Evolutionary conservation across 768 basidiomycete genomes (phyloP), one percentile per base, ranked within the genome.

Genomic region (Mycena rebaudengoi): DNA sequence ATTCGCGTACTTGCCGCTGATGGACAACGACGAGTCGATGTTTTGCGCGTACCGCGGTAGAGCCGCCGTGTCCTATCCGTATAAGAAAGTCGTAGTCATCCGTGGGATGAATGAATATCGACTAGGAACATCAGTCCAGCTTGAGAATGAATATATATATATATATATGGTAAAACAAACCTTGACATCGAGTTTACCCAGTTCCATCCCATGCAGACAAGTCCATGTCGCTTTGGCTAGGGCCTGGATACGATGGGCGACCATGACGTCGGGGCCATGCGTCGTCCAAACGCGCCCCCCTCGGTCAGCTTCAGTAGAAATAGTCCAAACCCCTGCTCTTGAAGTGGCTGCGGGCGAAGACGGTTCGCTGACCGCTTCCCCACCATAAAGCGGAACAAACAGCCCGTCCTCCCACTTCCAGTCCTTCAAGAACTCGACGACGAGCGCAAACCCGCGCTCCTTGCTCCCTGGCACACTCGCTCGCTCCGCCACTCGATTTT

Each of bases 1-100:
- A 71, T 89, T 87, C 4, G 82, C 80, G 64, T 86, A 85, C 71
- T 73, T 80, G 62, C 74, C 80, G 64, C 65, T 71, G 40, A 73
- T 77, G 14, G 79, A 74, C 74, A 90, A 85, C 1, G 84, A 72
- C 2, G 75, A 74, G 2, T 80, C 67, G 16, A 96, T 70, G 45
- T 89, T 88, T 71, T 98, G 94, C 63, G 84, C 77, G 73, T 95
- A 92, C 21, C 94, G 87, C 1, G 94, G 87, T 2, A 95, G 76
- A 3, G 83, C 75, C 14, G 79, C 51, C 0, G 88, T 82, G 41
- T 95, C 83, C 21, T n/a, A 99, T 84, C 61, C 91, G 85, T 32
- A 99, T 80, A 8, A 98, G 67, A 68, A 98, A 85, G 69, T 98
- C 91, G 71, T 98, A 99, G 70, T 96, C 92, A 3, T 87, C 80